Conservation (phyloP, 495 filamentous ascomycete species). For the Daldinia grandis region DNA sequence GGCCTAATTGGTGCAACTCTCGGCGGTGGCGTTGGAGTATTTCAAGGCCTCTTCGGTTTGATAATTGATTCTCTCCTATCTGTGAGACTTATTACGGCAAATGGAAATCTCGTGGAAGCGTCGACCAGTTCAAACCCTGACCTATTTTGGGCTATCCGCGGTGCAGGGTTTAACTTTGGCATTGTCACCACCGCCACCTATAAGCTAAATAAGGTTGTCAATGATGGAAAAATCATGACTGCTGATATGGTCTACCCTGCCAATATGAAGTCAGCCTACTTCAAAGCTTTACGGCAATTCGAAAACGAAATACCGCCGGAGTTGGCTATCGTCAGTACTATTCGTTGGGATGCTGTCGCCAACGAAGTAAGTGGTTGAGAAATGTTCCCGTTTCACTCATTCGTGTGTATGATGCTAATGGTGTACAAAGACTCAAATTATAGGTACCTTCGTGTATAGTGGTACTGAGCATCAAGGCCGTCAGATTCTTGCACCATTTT, state of each 20-base stretch:
- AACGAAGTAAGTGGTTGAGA: constrained; percentile 8
- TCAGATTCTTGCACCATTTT: constrained; percentile 33
- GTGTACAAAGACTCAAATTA: constrained; percentile 25
- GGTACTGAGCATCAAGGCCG: constrained; percentile 36
- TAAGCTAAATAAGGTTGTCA: constrained; percentile 39
- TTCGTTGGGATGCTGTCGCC: constrained; percentile 15
- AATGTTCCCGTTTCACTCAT: background rate
- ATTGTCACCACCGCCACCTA: constrained; percentile 54
- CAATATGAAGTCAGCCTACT: constrained; percentile 32
- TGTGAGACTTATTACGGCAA: constrained; percentile 45
- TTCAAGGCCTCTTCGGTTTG: constrained; percentile 50
- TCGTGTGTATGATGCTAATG: constrained; percentile 3
- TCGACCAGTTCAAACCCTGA: constrained; percentile 50
- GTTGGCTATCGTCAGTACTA: constrained; percentile 15
- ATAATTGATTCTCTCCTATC: constrained; percentile 48
- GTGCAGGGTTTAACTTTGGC: constrained; percentile 62
- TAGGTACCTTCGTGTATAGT: constrained; percentile 35
- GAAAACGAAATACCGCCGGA: constrained; percentile 39
- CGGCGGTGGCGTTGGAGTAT: constrained; percentile 52
- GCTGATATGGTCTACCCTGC: constrained; percentile 44
- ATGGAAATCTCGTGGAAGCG: constrained; percentile 46
- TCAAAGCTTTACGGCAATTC: constrained; percentile 39
- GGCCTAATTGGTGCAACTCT: constrained; percentile 51
- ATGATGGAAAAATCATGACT: constrained; percentile 42
- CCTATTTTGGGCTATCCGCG: constrained; percentile 56